Conservation (phyloP, 2,329 filamentous ascomycete genomes). For the Monosporascus cannonballus region DNA sequence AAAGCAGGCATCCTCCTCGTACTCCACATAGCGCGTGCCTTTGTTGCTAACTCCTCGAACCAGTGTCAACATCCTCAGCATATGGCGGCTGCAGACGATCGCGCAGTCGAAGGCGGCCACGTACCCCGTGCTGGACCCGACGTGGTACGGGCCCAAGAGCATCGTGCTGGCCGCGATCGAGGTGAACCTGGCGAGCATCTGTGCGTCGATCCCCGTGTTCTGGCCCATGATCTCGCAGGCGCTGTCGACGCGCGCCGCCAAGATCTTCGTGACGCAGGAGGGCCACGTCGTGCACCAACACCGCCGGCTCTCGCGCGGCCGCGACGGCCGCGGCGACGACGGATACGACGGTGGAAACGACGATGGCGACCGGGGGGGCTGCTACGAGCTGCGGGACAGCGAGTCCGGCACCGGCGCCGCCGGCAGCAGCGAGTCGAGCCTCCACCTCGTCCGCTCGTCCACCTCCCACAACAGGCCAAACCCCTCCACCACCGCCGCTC, state of each 20-base stretch:
- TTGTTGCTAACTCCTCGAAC: background rate
- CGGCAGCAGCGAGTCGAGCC: constrained; percentile 8
- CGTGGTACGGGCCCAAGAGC: constrained; percentile 27
- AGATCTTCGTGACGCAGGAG: constrained; percentile 31
- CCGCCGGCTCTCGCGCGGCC: constrained; percentile 14
- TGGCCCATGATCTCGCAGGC: constrained; percentile 24
- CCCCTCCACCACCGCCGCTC: constrained; percentile 7
- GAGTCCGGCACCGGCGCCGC: background rate
- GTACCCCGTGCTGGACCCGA: constrained; percentile 28
- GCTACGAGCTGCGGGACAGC: constrained; percentile 8
- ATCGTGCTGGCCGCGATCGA: constrained; percentile 29
- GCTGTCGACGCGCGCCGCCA: constrained; percentile 10
- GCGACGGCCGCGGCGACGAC: constrained; percentile 1
- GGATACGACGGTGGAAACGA: background rate
- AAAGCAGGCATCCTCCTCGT: too few species aligned
- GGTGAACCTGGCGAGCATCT: constrained; percentile 26
- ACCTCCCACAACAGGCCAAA: too few species aligned
- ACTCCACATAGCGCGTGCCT: too few species aligned
- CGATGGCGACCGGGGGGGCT: too few species aligned
- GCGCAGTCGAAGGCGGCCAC: constrained; percentile 23
- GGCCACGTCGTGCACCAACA: constrained; percentile 25
- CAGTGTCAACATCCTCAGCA: constrained; percentile 25
- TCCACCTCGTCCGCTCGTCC: constrained; percentile 6
- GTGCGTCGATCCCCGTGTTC: constrained; percentile 28
- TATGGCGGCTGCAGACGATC: constrained; percentile 26